These are phyloP conservation scores for Collybiopsis confluens DNA, from an alignment of 768 basidiomycete genomes.

Conservation along the genomic window DNA sequence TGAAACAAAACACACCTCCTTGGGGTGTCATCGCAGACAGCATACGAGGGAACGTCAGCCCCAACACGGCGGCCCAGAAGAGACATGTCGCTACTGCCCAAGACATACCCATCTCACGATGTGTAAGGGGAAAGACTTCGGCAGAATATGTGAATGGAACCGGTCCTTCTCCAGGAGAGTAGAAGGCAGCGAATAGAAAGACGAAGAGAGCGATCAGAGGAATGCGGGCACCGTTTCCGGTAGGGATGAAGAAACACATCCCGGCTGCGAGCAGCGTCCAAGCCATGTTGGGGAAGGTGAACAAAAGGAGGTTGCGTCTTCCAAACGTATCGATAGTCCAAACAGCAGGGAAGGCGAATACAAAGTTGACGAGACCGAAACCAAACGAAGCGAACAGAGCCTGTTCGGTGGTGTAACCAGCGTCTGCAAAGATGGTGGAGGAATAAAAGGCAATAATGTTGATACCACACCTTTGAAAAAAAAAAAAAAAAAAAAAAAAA, in stretches of 20 bases:
- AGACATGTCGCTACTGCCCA: constrained; percentile 52
- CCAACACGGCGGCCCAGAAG: constrained; percentile 52
- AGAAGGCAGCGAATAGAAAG: constrained; percentile 46
- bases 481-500: constrained; percentile 47
- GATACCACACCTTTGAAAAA: constrained; percentile 35
- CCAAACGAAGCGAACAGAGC: constrained; percentile 66
- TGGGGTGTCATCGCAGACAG: constrained; percentile 31
- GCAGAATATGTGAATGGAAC: constrained; percentile 91
- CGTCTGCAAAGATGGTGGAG: constrained; percentile 61
- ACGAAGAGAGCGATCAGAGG: constrained; percentile 34
- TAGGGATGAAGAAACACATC: constrained; percentile 58
- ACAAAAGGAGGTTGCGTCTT: constrained; percentile 68
- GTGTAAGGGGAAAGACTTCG: constrained; percentile 84
- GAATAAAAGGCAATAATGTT: constrained; percentile 61
- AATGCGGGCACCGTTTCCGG: constrained; percentile 30
- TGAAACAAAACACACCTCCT: constrained; percentile 2
- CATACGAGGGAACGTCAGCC: constrained; percentile 57
- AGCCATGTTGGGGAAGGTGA: constrained; percentile 82
- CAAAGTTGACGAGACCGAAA: constrained; percentile 62
- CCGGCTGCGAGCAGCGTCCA: constrained; percentile 72
- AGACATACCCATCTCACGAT: constrained; percentile 59
- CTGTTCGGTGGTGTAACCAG: constrained; percentile 48
- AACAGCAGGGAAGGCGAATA: constrained; percentile 65
- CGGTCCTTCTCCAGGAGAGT: constrained; percentile 85
- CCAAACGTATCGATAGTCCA: constrained; percentile 75